phyloP scores from a whole-genome alignment of 768 basidiomycete species.

The Mycena polygramma region DNA sequence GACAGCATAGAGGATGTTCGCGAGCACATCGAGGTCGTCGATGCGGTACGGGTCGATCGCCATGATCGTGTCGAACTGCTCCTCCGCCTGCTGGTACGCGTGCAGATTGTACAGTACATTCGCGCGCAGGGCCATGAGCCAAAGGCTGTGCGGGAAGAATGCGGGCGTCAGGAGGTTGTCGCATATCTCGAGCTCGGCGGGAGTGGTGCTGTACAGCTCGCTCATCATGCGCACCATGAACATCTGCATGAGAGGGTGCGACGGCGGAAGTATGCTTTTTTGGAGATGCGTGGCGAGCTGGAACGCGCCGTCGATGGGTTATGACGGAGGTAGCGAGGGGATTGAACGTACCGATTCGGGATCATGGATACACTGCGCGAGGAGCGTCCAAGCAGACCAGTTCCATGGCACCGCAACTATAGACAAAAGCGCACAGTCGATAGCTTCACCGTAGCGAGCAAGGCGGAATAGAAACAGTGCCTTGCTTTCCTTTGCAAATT shows the following conservation, averaged over 20 bases:
- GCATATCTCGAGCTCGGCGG: slow-evolving; percentile 71
- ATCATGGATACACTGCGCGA: slow-evolving; percentile 68
- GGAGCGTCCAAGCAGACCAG: slow-evolving; percentile 78
- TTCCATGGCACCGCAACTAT: slow-evolving; percentile 75
- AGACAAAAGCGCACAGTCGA: slow-evolving; percentile 70
- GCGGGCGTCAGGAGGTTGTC: slow-evolving; percentile 66
- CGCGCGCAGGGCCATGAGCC: slow-evolving; percentile 75
- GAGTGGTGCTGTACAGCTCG: slow-evolving; percentile 74
- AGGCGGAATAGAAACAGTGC: slow-evolving; percentile 73
- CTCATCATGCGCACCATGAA: slow-evolving; percentile 80
- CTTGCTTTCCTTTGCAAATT: slow-evolving; percentile 56
- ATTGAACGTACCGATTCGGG: slow-evolving; percentile 64
- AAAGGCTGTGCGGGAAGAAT: slow-evolving; percentile 73
- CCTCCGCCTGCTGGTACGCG: slow-evolving; percentile 49
- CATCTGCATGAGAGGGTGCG: slow-evolving; percentile 70
- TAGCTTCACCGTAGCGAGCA: slow-evolving; percentile 70
- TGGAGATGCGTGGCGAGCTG: slow-evolving; percentile 51
- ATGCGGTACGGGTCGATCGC: slow-evolving; percentile 75
- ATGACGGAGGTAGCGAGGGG: background rate
- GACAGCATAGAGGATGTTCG: slow-evolving; percentile 85
- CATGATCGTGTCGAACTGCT: slow-evolving; percentile 45
- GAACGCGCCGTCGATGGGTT: background rate
- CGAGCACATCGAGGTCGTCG: slow-evolving; percentile 84
- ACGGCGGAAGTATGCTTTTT: slow-evolving; percentile 59
- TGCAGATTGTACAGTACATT: slow-evolving; percentile 77